Evolutionary conservation across 1,139 yeast species (phyloP).

Genomic region (Hyphopichia fennica): DNA sequence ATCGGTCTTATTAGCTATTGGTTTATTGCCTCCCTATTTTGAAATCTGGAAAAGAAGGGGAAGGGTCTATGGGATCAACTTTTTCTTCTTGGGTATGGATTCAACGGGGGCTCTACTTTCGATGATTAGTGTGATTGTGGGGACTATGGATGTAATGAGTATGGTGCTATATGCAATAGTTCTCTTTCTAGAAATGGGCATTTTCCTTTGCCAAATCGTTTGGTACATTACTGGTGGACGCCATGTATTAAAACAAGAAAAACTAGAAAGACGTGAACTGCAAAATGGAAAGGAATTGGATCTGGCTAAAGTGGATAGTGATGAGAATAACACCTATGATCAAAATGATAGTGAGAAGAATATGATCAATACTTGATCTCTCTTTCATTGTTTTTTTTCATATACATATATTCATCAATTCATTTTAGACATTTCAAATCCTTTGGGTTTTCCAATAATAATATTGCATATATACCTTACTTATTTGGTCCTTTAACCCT

Average conservation of each 20-base stretch:
- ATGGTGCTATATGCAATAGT: conserved; percentile 72
- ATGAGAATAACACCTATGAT: neutral
- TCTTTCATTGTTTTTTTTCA: no score
- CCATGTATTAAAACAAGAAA: conserved; percentile 22
- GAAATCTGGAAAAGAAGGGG: conserved; percentile 81
- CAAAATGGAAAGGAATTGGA: neutral
- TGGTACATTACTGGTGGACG: conserved; percentile 62
- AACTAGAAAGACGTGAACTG: conserved; percentile 10
- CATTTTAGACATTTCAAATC: neutral
- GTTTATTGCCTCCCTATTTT: conserved; percentile 85
- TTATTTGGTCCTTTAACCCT: neutral
- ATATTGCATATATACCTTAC: neutral
- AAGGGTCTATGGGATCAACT: conserved; percentile 84
- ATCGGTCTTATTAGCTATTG: conserved; percentile 69
- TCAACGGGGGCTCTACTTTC: conserved; percentile 80
- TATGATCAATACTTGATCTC: no score
- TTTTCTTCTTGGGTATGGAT: conserved; percentile 76
- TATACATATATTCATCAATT: no score
- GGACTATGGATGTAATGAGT: conserved; percentile 72
- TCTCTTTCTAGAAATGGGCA: conserved; percentile 73
- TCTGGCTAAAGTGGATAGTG: neutral
- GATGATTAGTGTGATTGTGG: conserved; percentile 62
- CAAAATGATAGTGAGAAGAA: neutral
- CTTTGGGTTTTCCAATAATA: neutral
- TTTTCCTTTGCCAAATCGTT: conserved; percentile 63